phyloP scores from a whole-genome alignment of 2,329 filamentous ascomycete genomes.

The Trichoderma atroviride region DNA sequence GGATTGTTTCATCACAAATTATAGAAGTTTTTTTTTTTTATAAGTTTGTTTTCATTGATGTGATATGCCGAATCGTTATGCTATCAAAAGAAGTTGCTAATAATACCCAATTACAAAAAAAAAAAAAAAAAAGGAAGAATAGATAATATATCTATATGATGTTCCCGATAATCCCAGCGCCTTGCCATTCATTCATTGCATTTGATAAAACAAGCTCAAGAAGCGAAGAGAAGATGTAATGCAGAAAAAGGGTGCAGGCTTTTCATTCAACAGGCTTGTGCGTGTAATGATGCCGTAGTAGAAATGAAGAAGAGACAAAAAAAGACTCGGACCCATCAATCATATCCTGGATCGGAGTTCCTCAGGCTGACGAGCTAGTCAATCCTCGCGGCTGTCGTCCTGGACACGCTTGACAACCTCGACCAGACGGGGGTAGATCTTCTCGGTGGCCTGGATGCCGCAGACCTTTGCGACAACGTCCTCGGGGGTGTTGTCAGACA shows the following conservation, averaged over 20 bases:
- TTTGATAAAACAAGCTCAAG: constrained; percentile 17
- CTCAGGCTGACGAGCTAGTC: constrained; percentile 35
- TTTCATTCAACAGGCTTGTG: constrained; percentile 22
- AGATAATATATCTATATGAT: constrained; percentile 25
- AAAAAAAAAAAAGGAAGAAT: neutral
- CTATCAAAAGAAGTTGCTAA: constrained; percentile 17
- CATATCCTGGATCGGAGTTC: constrained; percentile 10
- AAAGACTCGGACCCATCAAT: neutral
- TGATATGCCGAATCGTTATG: constrained; percentile 17
- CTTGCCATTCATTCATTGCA: constrained; percentile 16
- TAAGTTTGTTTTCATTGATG: constrained; percentile 18
- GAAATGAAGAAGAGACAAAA: neutral
- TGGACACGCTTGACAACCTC: constrained; percentile 84
- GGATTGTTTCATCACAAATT: neutral
- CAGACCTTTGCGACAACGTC: constrained; percentile 80
- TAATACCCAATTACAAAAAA: neutral
- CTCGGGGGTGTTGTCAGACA: constrained; percentile 72
- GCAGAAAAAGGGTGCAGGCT: neutral
- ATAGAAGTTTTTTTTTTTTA: neutral
- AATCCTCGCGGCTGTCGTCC: constrained; percentile 55
- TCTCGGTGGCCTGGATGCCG: constrained; percentile 74
- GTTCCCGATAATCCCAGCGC: constrained; percentile 29
- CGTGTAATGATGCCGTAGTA: neutral
- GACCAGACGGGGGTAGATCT: constrained; percentile 75
- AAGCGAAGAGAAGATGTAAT: constrained; percentile 8